phyloP scores from a whole-genome alignment of 345 rosid genomes.

The Brassica nigra region DNA sequence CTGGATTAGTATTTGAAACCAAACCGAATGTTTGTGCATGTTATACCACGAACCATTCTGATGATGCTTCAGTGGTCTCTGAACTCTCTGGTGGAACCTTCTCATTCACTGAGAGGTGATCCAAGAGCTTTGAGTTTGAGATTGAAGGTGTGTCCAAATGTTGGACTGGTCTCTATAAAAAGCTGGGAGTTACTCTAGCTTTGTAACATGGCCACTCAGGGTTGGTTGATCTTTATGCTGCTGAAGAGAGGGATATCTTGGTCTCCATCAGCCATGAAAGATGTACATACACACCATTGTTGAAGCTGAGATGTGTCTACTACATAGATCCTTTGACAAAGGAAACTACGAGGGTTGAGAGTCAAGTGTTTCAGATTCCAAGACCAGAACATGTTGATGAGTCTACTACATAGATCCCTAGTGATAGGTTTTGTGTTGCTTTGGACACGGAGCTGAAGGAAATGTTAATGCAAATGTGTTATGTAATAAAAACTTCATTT shows the following conservation, averaged over 20 bases:
- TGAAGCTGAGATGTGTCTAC: slow-evolving; percentile 63
- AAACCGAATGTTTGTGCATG: not conserved
- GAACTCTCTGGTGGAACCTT: slow-evolving; percentile 84
- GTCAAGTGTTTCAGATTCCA: slow-evolving; percentile 49
- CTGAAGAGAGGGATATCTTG: slow-evolving; percentile 83
- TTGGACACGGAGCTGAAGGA: slow-evolving; percentile 84
- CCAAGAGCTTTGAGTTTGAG: slow-evolving; percentile 67
- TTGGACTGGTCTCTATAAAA: slow-evolving; percentile 51
- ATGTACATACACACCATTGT: slow-evolving; percentile 52
- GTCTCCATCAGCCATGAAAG: slow-evolving; percentile 56
- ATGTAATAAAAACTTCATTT: not conserved
- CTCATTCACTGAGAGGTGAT: slow-evolving; percentile 82
- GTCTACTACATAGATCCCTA: too few species aligned
- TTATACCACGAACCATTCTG: slow-evolving; percentile 51
- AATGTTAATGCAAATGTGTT: not conserved
- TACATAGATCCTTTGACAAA: slow-evolving; percentile 65
- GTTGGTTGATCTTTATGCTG: slow-evolving; percentile 71
- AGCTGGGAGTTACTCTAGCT: slow-evolving; percentile 73
- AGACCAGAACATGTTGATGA: slow-evolving; percentile 51
- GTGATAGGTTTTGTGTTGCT: slow-evolving; percentile 65
- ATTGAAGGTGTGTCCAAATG: slow-evolving; percentile 51
- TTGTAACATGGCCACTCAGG: slow-evolving; percentile 50
- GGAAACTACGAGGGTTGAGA: slow-evolving; percentile 51
- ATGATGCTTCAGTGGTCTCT: slow-evolving; percentile 65
- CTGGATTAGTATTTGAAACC: not conserved